phyloP scores from a whole-genome alignment of 1,284 basidiomycete species.

The Grifola frondosa region DNA sequence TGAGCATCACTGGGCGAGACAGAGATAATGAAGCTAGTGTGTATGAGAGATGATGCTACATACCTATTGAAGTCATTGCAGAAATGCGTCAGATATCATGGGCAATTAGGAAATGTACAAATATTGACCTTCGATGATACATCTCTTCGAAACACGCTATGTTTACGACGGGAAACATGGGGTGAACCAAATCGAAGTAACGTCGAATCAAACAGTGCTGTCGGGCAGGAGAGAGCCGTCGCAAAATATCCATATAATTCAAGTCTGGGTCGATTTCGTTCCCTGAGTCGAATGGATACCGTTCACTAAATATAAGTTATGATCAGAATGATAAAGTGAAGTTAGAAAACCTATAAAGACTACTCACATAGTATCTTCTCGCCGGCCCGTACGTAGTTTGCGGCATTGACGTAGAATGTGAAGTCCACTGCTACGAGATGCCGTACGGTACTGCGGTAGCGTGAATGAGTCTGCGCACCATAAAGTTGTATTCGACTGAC shows the following conservation, averaged over 20 bases:
- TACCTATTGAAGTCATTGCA: no score
- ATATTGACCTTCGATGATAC: constrained; percentile 8
- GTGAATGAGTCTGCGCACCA: no score
- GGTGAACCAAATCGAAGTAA: constrained; percentile 11
- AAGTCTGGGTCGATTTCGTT: no score
- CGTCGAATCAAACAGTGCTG: constrained; percentile 6
- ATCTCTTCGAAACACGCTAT: constrained; percentile 1
- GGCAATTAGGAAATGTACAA: neutral
- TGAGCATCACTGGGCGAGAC: no score
- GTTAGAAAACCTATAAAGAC: neutral
- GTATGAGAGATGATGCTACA: no score
- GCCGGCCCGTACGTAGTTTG: constrained; percentile 2
- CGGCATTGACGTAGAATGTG: constrained; percentile 9
- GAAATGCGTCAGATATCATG: no score
- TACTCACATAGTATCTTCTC: constrained; percentile 5
- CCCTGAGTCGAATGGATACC: no score
- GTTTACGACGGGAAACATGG: constrained; percentile 11
- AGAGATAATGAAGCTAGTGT: no score
- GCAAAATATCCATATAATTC: no score
- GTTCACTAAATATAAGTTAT: no score
- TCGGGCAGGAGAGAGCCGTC: no score
- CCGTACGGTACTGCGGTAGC: constrained; percentile 3
- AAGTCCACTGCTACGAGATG: constrained; percentile 7
- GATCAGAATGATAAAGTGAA: neutral
- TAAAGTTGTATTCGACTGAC: no score